Base-by-base conservation (phyloP, 2,329 filamentous ascomycete genomes). In the Elsinoe necatrix region DNA sequence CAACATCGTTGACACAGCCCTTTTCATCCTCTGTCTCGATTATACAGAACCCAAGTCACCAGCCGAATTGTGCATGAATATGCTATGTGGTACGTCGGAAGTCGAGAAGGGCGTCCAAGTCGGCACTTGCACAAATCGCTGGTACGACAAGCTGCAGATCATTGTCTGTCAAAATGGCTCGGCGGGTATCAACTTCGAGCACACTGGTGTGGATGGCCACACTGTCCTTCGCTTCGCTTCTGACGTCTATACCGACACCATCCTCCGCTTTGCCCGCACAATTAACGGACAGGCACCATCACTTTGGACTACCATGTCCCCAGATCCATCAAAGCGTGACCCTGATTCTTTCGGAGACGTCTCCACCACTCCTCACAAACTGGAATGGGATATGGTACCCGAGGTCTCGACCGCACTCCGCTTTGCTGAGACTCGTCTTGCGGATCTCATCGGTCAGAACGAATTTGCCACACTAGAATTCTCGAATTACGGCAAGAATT, bases 141-240 rank as follows among this genome's bases (percentile, higher is more conserved):
- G 93, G 93, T 98, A 98, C 67, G 93, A 98, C 74, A 98, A 98
- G 75, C 78, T 98, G 48, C 93, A 98, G 69, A 96, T 98, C 61
- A 97, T 98, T 56, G 93, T 98, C 52, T 97, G 93, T 78, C 95
- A 95, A 75, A 98, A 97, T 72, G 93, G 93, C 57, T 95, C 89
- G 67, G 93, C 93, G 0, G 93, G 93, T 4, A 97, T 98, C 81
- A 98, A 98, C 73, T 97, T 98, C 66, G 93, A 98, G 71, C 93
- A 98, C 67, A 98, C 93, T 0, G 93, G 93, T 62, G 92, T 98
- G 4, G 93, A 98, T 66, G 93, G 93, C 1, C 93, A 98, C 69
- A 98, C 93, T 0, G 93, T 98, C 20, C 80, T 98, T 55, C 86
- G 93, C 4, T 97, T 98, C 65, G 93, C 93, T 14, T 95, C 90